A percentile compares a stretch with the other conserved stretches of the same genome.
These are phyloP conservation scores for Ascochyta pisi DNA, from an alignment of 2,329 filamentous ascomycete genomes.

Conservation along the genomic window DNA sequence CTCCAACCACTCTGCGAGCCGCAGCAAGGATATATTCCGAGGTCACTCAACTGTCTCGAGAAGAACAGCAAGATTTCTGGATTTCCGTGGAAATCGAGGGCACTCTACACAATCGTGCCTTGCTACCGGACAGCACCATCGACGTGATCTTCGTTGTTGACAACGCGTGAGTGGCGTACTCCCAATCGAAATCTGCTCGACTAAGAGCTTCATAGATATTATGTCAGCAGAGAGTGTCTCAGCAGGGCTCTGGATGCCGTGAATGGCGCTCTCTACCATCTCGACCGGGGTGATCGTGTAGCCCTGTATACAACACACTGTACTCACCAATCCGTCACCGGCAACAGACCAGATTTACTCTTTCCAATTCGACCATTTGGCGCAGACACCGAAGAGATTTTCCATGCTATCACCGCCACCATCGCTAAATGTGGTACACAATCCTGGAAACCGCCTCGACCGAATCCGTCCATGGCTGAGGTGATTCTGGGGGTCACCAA, in stretches of 20 bases:
- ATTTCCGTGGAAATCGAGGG: slow-evolving; percentile 44
- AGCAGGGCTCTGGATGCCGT: slow-evolving; percentile 27
- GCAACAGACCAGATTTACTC: slow-evolving; percentile 35
- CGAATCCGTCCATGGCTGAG: slow-evolving; percentile 39
- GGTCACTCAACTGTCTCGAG: slow-evolving; percentile 24
- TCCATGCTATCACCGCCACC: slow-evolving; percentile 26
- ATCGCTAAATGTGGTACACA: slow-evolving; percentile 33
- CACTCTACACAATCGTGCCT: slow-evolving; percentile 30
- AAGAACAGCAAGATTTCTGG: slow-evolving; percentile 33
- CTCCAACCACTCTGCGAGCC: slow-evolving; percentile 32
- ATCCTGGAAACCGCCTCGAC: slow-evolving; percentile 35
- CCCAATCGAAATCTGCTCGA: background rate
- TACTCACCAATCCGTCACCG: slow-evolving; percentile 34
- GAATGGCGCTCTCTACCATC: slow-evolving; percentile 26
- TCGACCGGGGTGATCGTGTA: slow-evolving; percentile 33
- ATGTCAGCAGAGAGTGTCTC: slow-evolving; percentile 37
- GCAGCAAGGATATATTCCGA: slow-evolving; percentile 33
- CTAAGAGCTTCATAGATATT: slow-evolving; percentile 27
- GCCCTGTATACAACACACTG: slow-evolving; percentile 43
- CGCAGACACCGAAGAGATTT: slow-evolving; percentile 22
- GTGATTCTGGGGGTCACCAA: slow-evolving; percentile 34
- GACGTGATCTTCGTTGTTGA: slow-evolving; percentile 49
- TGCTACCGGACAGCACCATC: slow-evolving; percentile 27
- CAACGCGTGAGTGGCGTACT: slow-evolving; percentile 39
- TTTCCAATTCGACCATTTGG: slow-evolving; percentile 27